Base-by-base conservation (phyloP, 169 alveolate species). In the Nephromyces sp. region DNA sequence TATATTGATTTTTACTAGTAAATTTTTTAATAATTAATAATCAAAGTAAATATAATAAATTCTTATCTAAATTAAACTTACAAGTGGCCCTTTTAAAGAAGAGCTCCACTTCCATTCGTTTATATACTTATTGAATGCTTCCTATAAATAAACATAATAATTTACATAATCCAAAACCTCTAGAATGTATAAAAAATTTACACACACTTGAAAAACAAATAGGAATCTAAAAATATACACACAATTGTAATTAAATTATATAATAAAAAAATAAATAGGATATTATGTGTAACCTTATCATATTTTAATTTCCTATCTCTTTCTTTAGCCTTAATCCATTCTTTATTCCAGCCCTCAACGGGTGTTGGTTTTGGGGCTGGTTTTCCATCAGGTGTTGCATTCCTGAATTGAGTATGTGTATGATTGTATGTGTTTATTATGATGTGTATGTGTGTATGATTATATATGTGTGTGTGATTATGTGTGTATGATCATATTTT, bases 381-480 rank as follows among this genome's bases (percentile, higher is more conserved):
- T 2, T 70, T 51, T 62, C 85, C 86, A 66, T 87, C 81, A 21
- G 94, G 93, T 1, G 93, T 87, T 3, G 93, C 93, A 62, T 77
- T 74, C 22, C 84, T 82, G 65, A 15, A n/a, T n/a, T n/a, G n/a
- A 29, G 3, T 31, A 21, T 52, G n/a, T 15, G n/a, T n/a, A n/a
- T n/a, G n/a, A n/a, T n/a, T n/a, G n/a, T n/a, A n/a, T n/a, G n/a
- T n/a, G n/a, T n/a, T n/a, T n/a, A n/a, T n/a, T n/a, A n/a, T n/a
- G n/a, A n/a, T n/a, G n/a, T n/a, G n/a, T n/a, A n/a, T n/a, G n/a
- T n/a, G n/a, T n/a, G n/a, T n/a, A n/a, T n/a, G n/a, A n/a, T n/a
- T n/a, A n/a, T n/a, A n/a, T n/a, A n/a, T n/a, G n/a, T n/a, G n/a
- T n/a, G n/a, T n/a, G n/a, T n/a, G n/a, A n/a, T n/a, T n/a, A n/a